Conservation (phyloP, 257 asterid species). For the Solanum peruvianum region DNA sequence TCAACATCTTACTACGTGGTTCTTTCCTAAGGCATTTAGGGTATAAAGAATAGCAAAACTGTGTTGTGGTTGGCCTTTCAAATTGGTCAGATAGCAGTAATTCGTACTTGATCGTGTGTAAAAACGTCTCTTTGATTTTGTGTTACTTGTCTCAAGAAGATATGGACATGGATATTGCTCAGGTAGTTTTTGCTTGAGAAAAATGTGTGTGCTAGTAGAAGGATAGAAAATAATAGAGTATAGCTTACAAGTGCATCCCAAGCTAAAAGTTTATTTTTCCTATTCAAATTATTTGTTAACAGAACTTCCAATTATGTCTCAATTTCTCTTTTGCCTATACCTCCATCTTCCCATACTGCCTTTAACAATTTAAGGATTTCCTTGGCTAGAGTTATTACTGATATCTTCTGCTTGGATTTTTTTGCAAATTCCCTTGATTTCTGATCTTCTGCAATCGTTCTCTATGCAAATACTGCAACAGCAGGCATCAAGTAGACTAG, state of each 20-base stretch:
- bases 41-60: neutral
- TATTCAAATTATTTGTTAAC: neutral
- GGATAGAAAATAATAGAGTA: neutral
- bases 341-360: neutral
- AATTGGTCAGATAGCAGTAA: neutral
- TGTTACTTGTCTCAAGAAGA: neutral
- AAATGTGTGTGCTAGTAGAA: neutral
- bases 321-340: neutral
- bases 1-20: neutral
- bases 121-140: neutral
- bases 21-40: neutral
- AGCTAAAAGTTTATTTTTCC: neutral
- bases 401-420: neutral
- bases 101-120: neutral
- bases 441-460: neutral
- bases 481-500: neutral
- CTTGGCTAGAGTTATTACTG: neutral
- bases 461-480: neutral
- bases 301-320: neutral
- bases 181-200: neutral
- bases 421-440: neutral
- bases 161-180: neutral
- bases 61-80: neutral
- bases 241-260: neutral
- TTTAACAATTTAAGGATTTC: neutral